phyloP scores from a whole-genome alignment of 2,329 filamentous ascomycete genomes.

The Pseudofabraea citricarpa region DNA sequence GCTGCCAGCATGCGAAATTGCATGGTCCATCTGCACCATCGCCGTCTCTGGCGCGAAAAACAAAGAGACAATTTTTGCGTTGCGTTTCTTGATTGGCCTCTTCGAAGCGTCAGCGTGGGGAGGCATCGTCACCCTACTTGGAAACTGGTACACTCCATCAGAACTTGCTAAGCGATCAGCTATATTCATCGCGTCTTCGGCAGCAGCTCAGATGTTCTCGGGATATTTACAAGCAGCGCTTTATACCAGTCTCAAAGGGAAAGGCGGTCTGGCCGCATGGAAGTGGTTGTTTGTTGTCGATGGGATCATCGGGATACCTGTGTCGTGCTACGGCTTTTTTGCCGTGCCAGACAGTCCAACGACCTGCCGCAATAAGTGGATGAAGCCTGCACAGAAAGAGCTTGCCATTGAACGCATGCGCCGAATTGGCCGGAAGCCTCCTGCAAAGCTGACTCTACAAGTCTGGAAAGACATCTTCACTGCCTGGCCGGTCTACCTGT shows the following conservation, averaged over 20 bases:
- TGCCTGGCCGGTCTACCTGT: neutral
- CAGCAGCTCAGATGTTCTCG: conserved; percentile 27
- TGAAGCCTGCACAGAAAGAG: conserved; percentile 21
- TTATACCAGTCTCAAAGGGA: conserved; percentile 38
- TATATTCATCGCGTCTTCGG: conserved; percentile 41
- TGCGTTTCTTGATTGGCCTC: conserved; percentile 35
- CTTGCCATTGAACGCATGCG: neutral
- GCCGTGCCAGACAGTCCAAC: conserved; percentile 44
- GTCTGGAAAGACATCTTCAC: neutral
- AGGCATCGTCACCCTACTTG: conserved; percentile 49
- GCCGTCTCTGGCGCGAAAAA: conserved; percentile 27
- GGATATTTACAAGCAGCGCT: conserved; percentile 51
- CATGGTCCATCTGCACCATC: conserved; percentile 31
- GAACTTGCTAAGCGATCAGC: conserved; percentile 55
- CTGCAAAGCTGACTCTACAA: neutral
- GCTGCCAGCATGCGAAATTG: conserved; percentile 42
- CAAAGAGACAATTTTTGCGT: conserved; percentile 30
- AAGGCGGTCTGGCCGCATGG: conserved; percentile 44
- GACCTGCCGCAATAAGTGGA: conserved; percentile 42
- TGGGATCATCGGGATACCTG: conserved; percentile 46
- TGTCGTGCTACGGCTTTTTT: conserved; percentile 45
- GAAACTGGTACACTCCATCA: conserved; percentile 43
- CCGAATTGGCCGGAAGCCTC: neutral
- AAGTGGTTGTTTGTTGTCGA: conserved; percentile 51
- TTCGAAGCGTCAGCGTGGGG: conserved; percentile 50